Evolutionary conservation across 2,329 filamentous ascomycete species (phyloP).

Genomic region (Penicillium verrucosum): DNA sequence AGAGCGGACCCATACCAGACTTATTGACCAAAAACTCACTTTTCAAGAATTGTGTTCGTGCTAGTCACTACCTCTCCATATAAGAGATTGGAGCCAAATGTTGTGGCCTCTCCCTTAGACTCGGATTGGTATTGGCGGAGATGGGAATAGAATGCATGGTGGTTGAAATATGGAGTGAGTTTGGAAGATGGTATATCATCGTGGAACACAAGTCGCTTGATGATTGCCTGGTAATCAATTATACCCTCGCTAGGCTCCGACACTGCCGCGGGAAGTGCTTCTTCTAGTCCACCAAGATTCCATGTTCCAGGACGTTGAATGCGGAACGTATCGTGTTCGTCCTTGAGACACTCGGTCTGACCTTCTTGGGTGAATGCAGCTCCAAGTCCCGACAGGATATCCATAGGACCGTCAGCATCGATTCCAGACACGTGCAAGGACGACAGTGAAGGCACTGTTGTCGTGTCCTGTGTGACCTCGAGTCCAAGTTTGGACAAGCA

Average conservation of each 20-base stretch:
- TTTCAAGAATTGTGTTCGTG: slow-evolving; percentile 90
- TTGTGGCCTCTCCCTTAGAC: slow-evolving; percentile 52
- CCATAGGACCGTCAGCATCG: slow-evolving; percentile 61
- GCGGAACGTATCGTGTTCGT: slow-evolving; percentile 78
- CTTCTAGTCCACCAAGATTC: slow-evolving; percentile 55
- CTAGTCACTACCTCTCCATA: slow-evolving; percentile 93
- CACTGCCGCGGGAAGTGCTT: slow-evolving; percentile 48
- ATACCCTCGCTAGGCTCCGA: slow-evolving; percentile 51
- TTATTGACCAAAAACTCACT: slow-evolving; percentile 49
- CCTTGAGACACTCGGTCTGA: slow-evolving; percentile 69
- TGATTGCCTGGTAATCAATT: slow-evolving; percentile 68
- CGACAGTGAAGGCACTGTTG: slow-evolving; percentile 74
- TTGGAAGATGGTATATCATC: slow-evolving; percentile 67
- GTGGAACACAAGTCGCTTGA: slow-evolving; percentile 73
- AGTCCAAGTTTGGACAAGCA: slow-evolving; percentile 78
- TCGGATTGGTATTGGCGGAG: slow-evolving; percentile 64
- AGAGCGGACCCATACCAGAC: not conserved
- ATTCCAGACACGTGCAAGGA: slow-evolving; percentile 75
- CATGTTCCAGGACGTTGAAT: slow-evolving; percentile 66
- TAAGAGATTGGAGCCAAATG: slow-evolving; percentile 74
- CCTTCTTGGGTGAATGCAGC: slow-evolving; percentile 66
- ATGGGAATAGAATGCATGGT: slow-evolving; percentile 71
- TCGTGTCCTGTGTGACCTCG: slow-evolving; percentile 67
- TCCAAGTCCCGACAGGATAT: slow-evolving; percentile 61
- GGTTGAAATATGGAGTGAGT: slow-evolving; percentile 82